Base-by-base conservation (phyloP, 2,329 filamentous ascomycete genomes). In the Fusarium cyanostomum region DNA sequence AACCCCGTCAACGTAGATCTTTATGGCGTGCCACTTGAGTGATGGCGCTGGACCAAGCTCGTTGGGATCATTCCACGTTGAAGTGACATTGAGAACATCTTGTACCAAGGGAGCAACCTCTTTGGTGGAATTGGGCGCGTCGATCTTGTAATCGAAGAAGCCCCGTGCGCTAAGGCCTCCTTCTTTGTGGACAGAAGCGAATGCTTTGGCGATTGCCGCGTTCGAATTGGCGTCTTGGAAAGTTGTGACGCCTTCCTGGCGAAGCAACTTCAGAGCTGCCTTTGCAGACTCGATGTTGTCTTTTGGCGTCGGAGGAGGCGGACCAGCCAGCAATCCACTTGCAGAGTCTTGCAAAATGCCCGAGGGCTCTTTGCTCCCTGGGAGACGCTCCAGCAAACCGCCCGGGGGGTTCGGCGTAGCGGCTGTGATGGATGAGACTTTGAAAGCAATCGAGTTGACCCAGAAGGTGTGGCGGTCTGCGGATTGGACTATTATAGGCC, bases 1-100 rank as follows among this genome's bases (percentile, higher is more conserved):
- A 3, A 50, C 46, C 2, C 46, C 46, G 16, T 50, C 46, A 34
- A 50, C 42, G 3, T 42, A 42, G 9, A 50, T 50, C 10, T 50
- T 50, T 8, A 50, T 24, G 12, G 46, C 46, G 3, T 50, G 46
- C 46, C 46, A 50, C 4, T 31, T 50, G 34, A 31, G 30, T 30
- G 24, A 21, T 0, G 35, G 46, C 0, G 2, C 24, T 2, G 35
- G 35, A 4, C 10, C 5, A 2, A 50, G 1, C 1, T 31, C 35
- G 2, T 7, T 21, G 9, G 41, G 41, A 4, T 50, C 46, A 0
- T 31, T 50, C 46, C 34, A 50, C 7, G 12, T 18, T 0, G 26
- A 30, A 8, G 46, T 50, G 1, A 42, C 26, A 1, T 50, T 42
- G 13, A 50, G 13, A 7, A 50, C 16, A 2, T 50, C 35, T 3